phyloP scores from a whole-genome alignment of 306 rosid species.

The Lathyrus oleraceus region DNA sequence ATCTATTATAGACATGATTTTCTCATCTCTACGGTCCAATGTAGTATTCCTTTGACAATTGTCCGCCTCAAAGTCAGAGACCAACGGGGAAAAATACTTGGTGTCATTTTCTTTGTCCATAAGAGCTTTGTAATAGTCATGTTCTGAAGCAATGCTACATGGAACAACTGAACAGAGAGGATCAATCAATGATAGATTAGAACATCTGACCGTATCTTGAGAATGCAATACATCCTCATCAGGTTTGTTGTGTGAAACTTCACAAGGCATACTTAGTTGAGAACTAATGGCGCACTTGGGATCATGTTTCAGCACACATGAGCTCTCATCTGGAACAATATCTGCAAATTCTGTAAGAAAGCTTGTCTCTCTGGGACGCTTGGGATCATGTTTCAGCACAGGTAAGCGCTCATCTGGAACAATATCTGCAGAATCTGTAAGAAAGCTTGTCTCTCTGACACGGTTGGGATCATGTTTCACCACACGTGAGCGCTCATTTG shows the following conservation, averaged over 20 bases:
- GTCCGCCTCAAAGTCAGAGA: constrained; percentile 45
- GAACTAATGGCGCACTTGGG: constrained; percentile 49
- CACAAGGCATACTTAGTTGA: constrained; percentile 54
- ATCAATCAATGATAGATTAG: constrained; percentile 63
- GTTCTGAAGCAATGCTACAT: constrained; percentile 67
- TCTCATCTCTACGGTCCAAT: constrained; percentile 29
- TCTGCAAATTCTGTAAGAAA: constrained; percentile 82
- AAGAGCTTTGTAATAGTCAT: constrained; percentile 36
- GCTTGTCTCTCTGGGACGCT: constrained; percentile 53
- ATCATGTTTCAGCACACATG: constrained; percentile 58
- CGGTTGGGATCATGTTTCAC: constrained; percentile 45
- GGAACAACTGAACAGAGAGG: constrained; percentile 93
- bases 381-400: constrained; percentile 51
- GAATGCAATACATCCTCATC: constrained; percentile 47
- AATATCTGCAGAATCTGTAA: constrained; percentile 77
- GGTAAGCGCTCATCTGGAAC: constrained; percentile 69
- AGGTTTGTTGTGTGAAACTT: constrained; percentile 40
- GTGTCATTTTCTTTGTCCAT: constrained; percentile 37
- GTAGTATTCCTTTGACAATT: constrained; percentile 40
- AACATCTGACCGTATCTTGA: constrained; percentile 68
- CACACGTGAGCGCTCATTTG: constrained; percentile 68
- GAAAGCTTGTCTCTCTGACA: constrained; percentile 59
- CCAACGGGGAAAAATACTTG: constrained; percentile 35
- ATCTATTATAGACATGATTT: constrained; percentile 33
- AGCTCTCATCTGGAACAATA: constrained; percentile 68